Conservation (phyloP, 768 basidiomycete species). For the Trametes cinnabarina region DNA sequence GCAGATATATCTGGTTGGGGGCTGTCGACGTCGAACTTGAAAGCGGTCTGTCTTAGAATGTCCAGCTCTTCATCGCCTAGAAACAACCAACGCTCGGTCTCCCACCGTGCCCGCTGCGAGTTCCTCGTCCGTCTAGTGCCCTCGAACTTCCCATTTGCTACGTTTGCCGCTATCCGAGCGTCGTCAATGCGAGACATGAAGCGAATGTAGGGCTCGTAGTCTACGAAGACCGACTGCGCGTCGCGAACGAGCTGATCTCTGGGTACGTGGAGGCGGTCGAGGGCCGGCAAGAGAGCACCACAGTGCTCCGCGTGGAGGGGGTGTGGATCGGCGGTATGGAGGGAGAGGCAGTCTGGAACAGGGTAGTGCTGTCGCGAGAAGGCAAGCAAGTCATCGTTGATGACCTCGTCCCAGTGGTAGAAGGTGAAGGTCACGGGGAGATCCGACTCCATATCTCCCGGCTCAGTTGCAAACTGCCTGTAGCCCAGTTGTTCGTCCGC, state of each 20-base stretch:
- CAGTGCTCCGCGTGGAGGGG: conserved; percentile 8
- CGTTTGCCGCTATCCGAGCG: neutral
- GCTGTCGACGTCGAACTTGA: neutral
- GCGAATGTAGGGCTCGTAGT: conserved; percentile 22
- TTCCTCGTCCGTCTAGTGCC: conserved; percentile 20
- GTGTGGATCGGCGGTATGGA: neutral
- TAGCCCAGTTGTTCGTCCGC: conserved; percentile 21
- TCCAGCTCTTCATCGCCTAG: conserved; percentile 5
- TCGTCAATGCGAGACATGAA: conserved; percentile 19
- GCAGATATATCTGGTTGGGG: neutral
- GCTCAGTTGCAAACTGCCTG: conserved; percentile 9
- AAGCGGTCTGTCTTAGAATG: conserved; percentile 6
- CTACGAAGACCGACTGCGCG: conserved; percentile 5
- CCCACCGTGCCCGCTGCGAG: conserved; percentile 13
- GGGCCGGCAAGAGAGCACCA: neutral
- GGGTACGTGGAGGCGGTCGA: conserved; percentile 13
- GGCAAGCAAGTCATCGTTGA: conserved; percentile 2
- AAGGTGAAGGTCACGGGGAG: conserved; percentile 16
- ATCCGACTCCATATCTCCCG: neutral
- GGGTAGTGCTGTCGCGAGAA: neutral
- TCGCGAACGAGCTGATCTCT: conserved; percentile 10
- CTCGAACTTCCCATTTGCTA: conserved; percentile 6
- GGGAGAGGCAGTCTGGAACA: neutral
- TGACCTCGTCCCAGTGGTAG: conserved; percentile 14
- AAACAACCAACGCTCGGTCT: neutral